These are phyloP conservation scores for Trichophyton rubrum DNA, from an alignment of 2,329 filamentous ascomycete species.

Conservation along the genomic window DNA sequence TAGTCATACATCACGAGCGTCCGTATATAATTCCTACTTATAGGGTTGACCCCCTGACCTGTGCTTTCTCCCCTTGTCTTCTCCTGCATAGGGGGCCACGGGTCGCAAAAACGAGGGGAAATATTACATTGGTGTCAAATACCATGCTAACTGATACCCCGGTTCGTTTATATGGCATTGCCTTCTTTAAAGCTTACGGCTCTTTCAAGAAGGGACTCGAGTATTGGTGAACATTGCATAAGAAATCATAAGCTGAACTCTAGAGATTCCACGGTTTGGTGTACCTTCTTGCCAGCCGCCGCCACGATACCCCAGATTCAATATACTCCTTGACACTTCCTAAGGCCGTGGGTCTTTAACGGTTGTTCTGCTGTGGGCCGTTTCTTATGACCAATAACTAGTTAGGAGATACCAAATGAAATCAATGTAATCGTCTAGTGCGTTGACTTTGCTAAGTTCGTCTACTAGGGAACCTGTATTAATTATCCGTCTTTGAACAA, in stretches of 20 bases:
- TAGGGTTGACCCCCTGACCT: background rate
- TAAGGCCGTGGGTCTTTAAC: background rate
- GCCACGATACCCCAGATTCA: too few relatives aligned
- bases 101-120: background rate
- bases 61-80: background rate
- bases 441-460: constrained; percentile 5
- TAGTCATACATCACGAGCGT: background rate
- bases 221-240: too few relatives aligned
- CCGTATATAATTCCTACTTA: background rate
- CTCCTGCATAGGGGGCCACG: background rate
- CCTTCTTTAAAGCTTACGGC: background rate
- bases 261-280: too few relatives aligned
- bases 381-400: background rate
- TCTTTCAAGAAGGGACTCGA: too few relatives aligned
- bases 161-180: background rate
- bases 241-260: too few relatives aligned
- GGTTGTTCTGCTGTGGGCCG: background rate
- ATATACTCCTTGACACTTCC: too few relatives aligned
- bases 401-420: background rate
- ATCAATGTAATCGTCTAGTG: background rate
- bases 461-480: constrained; percentile 7
- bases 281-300: too few relatives aligned
- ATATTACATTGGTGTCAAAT: background rate
- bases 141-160: background rate
- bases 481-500: constrained; percentile 3